Conservation (phyloP, 495 filamentous ascomycete genomes). For the Evernia prunastri region DNA sequence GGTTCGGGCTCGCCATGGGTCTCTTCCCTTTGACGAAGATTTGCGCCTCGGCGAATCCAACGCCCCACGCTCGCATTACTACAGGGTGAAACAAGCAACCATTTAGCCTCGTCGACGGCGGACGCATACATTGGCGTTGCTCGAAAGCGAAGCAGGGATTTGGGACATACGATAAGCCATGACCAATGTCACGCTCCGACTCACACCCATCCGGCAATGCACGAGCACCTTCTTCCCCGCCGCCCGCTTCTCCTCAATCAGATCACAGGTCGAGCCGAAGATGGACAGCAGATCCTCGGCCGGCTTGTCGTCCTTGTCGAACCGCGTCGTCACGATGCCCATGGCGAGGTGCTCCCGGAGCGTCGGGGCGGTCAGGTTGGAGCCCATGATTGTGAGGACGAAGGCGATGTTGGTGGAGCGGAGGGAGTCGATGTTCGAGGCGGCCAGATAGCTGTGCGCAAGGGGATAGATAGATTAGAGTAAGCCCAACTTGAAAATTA, state of each 20-base stretch:
- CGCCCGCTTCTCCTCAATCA: slow-evolving; percentile 11
- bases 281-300: slow-evolving; percentile 7
- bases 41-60: slow-evolving; percentile 7
- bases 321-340: slow-evolving; percentile 4
- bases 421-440: slow-evolving; percentile 13
- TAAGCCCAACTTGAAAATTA: no score
- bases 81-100: background rate
- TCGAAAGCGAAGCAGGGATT: background rate
- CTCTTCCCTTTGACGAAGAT: slow-evolving; percentile 9
- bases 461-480: no score
- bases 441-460: slow-evolving; percentile 9
- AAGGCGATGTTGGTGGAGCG: slow-evolving; percentile 10
- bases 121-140: no score
- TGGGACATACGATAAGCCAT: slow-evolving; percentile 14
- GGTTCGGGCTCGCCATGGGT: slow-evolving; percentile 13
- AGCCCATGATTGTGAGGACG: slow-evolving; percentile 17
- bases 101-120: background rate
- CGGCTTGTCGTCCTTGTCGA: slow-evolving; percentile 13
- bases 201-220: slow-evolving; percentile 19
- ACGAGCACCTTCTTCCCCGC: slow-evolving; percentile 9
- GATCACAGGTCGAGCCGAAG: slow-evolving; percentile 1
- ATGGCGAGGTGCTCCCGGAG: slow-evolving; percentile 8
- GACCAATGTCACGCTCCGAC: slow-evolving; percentile 14
- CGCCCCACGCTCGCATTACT: slow-evolving; percentile 19
- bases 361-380: slow-evolving; percentile 10